Base-by-base conservation (phyloP, 1,284 basidiomycete genomes). In the Malassezia slooffiae region DNA sequence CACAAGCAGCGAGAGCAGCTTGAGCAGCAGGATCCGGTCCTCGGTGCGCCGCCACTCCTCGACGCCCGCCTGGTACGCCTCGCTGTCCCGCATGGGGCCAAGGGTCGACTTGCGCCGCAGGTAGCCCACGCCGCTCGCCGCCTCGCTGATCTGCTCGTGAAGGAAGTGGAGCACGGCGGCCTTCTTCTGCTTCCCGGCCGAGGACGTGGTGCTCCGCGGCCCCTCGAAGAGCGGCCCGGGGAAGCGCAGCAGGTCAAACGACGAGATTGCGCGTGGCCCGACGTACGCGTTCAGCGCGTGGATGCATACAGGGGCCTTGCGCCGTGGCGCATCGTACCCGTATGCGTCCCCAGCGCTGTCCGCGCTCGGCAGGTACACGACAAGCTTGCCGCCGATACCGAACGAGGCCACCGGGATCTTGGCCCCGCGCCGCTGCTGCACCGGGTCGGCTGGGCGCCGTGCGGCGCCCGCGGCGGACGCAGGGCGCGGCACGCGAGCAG, bases 141-240 rank as follows among this genome's bases (percentile, higher is more conserved):
- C 46, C 29, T 66, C 66, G 24, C 43, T 44, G 15, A 61, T 43
- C 22, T 57, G 58, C 34, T 63, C 64, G 11, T 65, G 42, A 13
- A 69, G 49, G 44, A 54, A 57, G 29, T 57, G 56, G 45, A 63
- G 35, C 9, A 65, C 21, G 1, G 52, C 47, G 2, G 54, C 42
- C 52, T 67, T 67, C 44, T 69, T 69, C 34, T 38, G 41, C 49
- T 61, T 62, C n/a, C n/a, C n/a, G 36, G 21, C 36, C 26, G 15
- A 20, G 1, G 52, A 39, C 9, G 50, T 38, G 2, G 38, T 55
- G 24, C 47, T 48, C 7, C 52, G 48, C 5, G 49, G 47, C n/a
- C 52, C 54, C 16, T 68, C 66, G 16, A 67, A 53, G 21, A 54
- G 47, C 3, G 66, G 66, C 8, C 64, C 64, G 17, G 61, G 61